phyloP scores from a whole-genome alignment of 495 filamentous ascomycete genomes.

The Penicillium herquei region DNA sequence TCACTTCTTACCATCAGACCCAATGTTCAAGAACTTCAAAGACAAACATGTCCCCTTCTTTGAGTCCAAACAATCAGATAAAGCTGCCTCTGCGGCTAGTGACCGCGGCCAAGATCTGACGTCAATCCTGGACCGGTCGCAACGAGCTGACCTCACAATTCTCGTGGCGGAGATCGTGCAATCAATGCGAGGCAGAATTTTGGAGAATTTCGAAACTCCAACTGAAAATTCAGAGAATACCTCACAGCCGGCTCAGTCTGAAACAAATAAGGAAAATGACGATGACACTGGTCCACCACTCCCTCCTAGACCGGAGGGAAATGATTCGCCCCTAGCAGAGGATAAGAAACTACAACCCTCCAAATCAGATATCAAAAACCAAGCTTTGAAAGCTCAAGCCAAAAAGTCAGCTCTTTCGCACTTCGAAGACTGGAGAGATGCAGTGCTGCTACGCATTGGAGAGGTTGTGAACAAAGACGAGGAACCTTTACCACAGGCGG shows the following conservation, averaged over 20 bases:
- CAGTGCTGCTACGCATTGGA: constrained; percentile 60
- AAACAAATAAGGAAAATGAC: background rate
- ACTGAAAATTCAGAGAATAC: background rate
- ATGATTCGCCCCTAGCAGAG: background rate
- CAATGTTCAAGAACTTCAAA: constrained; percentile 44
- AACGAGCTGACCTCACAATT: constrained; percentile 49
- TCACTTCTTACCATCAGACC: background rate
- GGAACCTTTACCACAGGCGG: constrained; percentile 28
- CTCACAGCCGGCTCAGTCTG: constrained; percentile 1
- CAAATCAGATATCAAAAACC: background rate
- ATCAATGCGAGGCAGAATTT: constrained; percentile 43
- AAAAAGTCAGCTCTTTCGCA: constrained; percentile 45
- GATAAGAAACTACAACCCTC: constrained; percentile 8
- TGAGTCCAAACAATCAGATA: constrained; percentile 29
- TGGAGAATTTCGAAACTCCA: constrained; percentile 38
- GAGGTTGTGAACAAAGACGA: constrained; percentile 61
- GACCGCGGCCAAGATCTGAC: constrained; percentile 45
- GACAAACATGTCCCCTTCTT: constrained; percentile 36
- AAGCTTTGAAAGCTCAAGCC: constrained; percentile 15
- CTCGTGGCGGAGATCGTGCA: constrained; percentile 43
- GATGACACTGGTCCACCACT: constrained; percentile 15
- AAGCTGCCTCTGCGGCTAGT: constrained; percentile 14
- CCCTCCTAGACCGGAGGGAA: constrained; percentile 17
- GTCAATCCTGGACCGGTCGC: constrained; percentile 47
- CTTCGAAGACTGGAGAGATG: constrained; percentile 65